Evolutionary conservation across 1,139 yeast species (phyloP).

Genomic region (Geotrichum cucujoidarum): DNA sequence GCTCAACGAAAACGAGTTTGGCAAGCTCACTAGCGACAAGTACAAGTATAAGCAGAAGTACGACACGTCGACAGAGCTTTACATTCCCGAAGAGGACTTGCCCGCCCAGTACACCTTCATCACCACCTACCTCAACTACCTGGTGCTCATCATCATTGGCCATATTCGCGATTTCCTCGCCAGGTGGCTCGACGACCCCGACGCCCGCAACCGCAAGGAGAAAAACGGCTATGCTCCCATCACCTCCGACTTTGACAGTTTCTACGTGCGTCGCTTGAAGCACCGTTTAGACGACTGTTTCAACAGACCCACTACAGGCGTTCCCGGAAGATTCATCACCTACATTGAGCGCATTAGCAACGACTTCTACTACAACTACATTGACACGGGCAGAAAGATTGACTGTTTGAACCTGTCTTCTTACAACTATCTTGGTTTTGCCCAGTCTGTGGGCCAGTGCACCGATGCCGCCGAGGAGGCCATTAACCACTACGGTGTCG

Average conservation of each 20-base stretch:
- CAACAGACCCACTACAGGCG: slow-evolving; percentile 92
- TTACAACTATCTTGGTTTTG: slow-evolving; percentile 93
- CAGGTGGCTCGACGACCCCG: slow-evolving; percentile 59
- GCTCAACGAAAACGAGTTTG: slow-evolving; percentile 19
- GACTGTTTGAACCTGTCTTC: slow-evolving; percentile 84
- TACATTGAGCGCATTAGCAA: slow-evolving; percentile 70
- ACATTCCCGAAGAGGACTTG: slow-evolving; percentile 41
- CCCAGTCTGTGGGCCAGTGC: slow-evolving; percentile 89
- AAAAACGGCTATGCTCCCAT: slow-evolving; percentile 93
- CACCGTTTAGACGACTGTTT: slow-evolving; percentile 90
- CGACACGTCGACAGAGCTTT: slow-evolving; percentile 14
- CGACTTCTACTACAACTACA: slow-evolving; percentile 53
- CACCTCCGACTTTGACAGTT: slow-evolving; percentile 89
- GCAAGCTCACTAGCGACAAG: slow-evolving; percentile 17
- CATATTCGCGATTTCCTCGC: slow-evolving; percentile 88
- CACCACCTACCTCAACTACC: slow-evolving; percentile 77
- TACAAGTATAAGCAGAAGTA: slow-evolving; percentile 15
- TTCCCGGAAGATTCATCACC: slow-evolving; percentile 86
- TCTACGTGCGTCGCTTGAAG: slow-evolving; percentile 87
- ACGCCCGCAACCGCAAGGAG: slow-evolving; percentile 62
- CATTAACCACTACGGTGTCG: slow-evolving; percentile 65
- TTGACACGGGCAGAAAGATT: slow-evolving; percentile 66
- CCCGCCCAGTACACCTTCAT: slow-evolving; percentile 79
- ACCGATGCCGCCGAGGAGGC: slow-evolving; percentile 69
- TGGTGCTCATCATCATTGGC: slow-evolving; percentile 79